phyloP scores from a whole-genome alignment of 306 rosid genomes.

The Vicia sativa region DNA sequence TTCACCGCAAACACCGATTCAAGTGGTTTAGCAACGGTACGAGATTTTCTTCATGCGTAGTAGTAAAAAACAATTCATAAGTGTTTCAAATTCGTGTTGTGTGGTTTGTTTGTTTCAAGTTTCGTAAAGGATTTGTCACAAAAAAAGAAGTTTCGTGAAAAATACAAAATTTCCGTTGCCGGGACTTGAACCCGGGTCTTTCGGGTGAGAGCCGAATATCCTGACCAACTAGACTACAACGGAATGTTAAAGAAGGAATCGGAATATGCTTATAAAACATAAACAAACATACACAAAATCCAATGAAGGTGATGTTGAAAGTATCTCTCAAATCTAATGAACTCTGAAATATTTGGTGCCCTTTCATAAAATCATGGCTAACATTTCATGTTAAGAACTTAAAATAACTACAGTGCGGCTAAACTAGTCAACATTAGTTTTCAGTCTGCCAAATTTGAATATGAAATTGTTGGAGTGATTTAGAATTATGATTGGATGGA shows the following conservation, averaged over 20 bases:
- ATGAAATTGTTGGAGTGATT: too few relatives aligned
- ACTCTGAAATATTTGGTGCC: too few relatives aligned
- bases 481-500: too few relatives aligned
- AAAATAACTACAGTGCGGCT: too few relatives aligned
- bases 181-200: constrained; percentile 13
- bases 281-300: too few relatives aligned
- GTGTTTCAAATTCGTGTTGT: not conserved
- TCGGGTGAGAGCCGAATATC: constrained; percentile 12
- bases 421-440: too few relatives aligned
- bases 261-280: too few relatives aligned
- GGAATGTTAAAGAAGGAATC: not conserved
- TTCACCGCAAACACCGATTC: not conserved
- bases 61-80: not conserved
- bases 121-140: not conserved
- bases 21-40: not conserved
- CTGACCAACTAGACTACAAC: constrained; percentile 56
- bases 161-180: not conserved
- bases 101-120: not conserved
- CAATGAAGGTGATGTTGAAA: too few relatives aligned
- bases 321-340: too few relatives aligned
- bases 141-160: not conserved
- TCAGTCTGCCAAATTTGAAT: too few relatives aligned
- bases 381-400: too few relatives aligned
- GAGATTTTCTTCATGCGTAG: not conserved
- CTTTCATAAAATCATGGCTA: too few relatives aligned